phyloP scores from a whole-genome alignment of 2,329 filamentous ascomycete species.

The Coccinonectria pachysandricola region DNA sequence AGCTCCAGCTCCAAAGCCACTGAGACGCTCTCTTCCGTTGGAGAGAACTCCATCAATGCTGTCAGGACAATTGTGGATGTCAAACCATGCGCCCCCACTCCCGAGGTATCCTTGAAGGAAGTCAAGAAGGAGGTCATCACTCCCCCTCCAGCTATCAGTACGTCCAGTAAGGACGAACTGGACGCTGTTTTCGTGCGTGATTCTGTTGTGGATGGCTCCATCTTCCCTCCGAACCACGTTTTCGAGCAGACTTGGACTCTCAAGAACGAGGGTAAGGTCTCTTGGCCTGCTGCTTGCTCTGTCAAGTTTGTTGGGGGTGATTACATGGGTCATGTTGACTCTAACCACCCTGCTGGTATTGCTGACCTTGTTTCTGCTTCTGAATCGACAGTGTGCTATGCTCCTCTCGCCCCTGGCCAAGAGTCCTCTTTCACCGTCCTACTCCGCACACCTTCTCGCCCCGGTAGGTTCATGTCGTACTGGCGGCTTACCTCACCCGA shows the following conservation, averaged over 20 bases:
- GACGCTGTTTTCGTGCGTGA: slow-evolving; percentile 64
- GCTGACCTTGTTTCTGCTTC: slow-evolving; percentile 67
- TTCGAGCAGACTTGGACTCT: slow-evolving; percentile 92
- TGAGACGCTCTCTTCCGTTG: slow-evolving; percentile 31
- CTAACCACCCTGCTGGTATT: slow-evolving; percentile 66
- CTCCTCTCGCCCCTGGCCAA: slow-evolving; percentile 61
- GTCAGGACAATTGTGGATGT: slow-evolving; percentile 67
- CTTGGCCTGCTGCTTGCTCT: slow-evolving; percentile 83
- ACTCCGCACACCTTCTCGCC: slow-evolving; percentile 67
- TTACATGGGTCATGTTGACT: slow-evolving; percentile 89
- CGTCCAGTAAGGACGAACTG: slow-evolving; percentile 22
- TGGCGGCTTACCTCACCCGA: slow-evolving; percentile 83
- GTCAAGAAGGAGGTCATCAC: slow-evolving; percentile 10
- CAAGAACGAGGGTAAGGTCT: slow-evolving; percentile 65
- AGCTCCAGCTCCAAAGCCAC: slow-evolving; percentile 38
- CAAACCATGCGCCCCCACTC: slow-evolving; percentile 43
- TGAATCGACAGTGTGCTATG: slow-evolving; percentile 68
- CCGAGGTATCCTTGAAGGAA: slow-evolving; percentile 16
- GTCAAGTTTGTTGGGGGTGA: slow-evolving; percentile 90
- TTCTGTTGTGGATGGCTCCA: slow-evolving; percentile 66
- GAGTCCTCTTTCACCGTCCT: slow-evolving; percentile 72
- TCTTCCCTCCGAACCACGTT: slow-evolving; percentile 56
- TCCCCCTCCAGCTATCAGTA: too few relatives aligned
- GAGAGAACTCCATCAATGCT: slow-evolving; percentile 36
- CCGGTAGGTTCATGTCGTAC: slow-evolving; percentile 82